Evolutionary conservation across 768 basidiomycete species (phyloP), one percentile per base, ranked within the genome.

Genomic region (Zangia roseola): DNA sequence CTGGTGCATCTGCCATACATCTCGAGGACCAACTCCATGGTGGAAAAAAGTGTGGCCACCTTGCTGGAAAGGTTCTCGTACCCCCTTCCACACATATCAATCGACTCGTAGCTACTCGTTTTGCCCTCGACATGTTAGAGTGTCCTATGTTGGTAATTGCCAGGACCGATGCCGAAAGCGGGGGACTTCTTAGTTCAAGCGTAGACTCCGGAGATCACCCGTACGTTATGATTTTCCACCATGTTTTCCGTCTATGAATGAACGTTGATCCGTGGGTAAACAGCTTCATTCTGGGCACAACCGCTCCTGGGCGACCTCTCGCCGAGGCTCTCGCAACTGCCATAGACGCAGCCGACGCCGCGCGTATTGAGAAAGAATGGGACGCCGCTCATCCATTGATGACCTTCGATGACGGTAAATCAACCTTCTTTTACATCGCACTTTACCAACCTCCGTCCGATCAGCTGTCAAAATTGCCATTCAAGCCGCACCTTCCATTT

Each of bases 11-110:
- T 9, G 94, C 80, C 14, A 88, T 97, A 41, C 94, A 97, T 67
- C 68, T 97, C 19, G 94, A 97, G 65, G 94, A 97, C 69, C 92
- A 95, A 64, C 75, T 95, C 7, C 91, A 94, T 54, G 94, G 94
- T 25, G 91, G 91, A 23, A 97, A 97, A 74, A 94, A 97, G 81
- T 92, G 91, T 64, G 91, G 92, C 23, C 91, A 94, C 73, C 75
- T 94, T 60, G 86, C 86, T 13, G 93, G 93, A 44, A 95, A 97
- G 69, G 91, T 95, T 21, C 78, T 97, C 47, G 94, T 97, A 3
- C 94, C 94, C 12, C 83, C 88, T 10, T 88, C 88, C 16, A 87
- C 91, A 13, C 93, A 94, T 61, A 74, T 91, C 52, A 87, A 88
- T 19, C 83, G 94, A 23, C 81, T 97, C 43, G 74, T 91, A 54